Evolutionary conservation across 805 yeast genomes (phyloP).

Genomic region (Wickerhamiella allomyrinae): DNA sequence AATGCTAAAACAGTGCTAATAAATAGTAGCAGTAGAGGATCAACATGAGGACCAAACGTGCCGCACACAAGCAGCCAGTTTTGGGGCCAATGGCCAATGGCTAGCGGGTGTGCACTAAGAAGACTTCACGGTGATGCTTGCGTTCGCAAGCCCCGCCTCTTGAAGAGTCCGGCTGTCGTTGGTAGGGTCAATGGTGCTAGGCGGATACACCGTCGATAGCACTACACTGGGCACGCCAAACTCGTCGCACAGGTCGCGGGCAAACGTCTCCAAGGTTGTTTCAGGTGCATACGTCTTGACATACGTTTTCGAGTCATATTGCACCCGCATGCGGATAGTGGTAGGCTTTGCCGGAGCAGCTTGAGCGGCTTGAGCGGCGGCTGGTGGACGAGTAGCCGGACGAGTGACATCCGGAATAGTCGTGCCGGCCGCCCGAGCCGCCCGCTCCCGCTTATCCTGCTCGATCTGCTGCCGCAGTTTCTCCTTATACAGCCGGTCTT

Average conservation of each 20-base stretch:
- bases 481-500: slow-evolving; percentile 21
- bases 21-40: too few relatives aligned
- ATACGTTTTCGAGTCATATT: slow-evolving; percentile 16
- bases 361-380: slow-evolving; percentile 11
- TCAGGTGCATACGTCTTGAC: slow-evolving; percentile 19
- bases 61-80: too few relatives aligned
- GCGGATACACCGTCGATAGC: slow-evolving; percentile 24
- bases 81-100: too few relatives aligned
- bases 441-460: slow-evolving; percentile 24
- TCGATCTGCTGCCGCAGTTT: slow-evolving; percentile 23
- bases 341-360: slow-evolving; percentile 6
- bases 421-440: slow-evolving; percentile 7
- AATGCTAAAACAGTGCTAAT: too few relatives aligned
- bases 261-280: slow-evolving; percentile 20
- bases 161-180: slow-evolving; percentile 19
- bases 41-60: too few relatives aligned
- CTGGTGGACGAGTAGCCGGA: slow-evolving; percentile 4
- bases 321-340: slow-evolving; percentile 16
- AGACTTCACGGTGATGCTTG: slow-evolving; percentile 21
- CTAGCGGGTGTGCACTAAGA: too few relatives aligned
- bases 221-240: slow-evolving; percentile 15
- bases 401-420: not conserved
- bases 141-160: slow-evolving; percentile 23
- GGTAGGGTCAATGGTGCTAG: slow-evolving; percentile 12
- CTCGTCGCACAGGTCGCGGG: slow-evolving; percentile 16